Base-by-base conservation (phyloP, 495 filamentous ascomycete genomes). In the Aspergillus nidulans region DNA sequence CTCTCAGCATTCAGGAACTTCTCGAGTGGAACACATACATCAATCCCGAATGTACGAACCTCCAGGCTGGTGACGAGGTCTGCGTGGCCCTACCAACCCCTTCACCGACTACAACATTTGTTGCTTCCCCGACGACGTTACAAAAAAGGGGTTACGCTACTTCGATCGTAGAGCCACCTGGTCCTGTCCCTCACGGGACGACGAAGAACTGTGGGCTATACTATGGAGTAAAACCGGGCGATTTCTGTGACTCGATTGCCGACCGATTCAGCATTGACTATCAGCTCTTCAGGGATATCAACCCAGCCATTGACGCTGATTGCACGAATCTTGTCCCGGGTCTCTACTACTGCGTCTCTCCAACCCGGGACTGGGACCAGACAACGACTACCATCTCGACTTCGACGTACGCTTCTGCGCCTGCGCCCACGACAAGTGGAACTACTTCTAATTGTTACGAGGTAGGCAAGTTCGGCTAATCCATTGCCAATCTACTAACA, bases 261-360 rank as follows among this genome's bases (percentile, higher is more conserved):
- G 20, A 52, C 19, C 18, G 24, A 19, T 52, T 42, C 43, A 49
- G 43, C 24, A 58, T 58, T 13, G 36, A 26, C 7, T 9, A 43
- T n/a, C 21, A 42, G 21, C 34, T 58, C 1, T 58, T 58, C 43
- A 23, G 28, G n/a, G 56, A 44, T 6, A 58, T 58, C 18, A 58
- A 58, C 16, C 56, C 56, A 1, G 49, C 44, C 10, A 42, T 58
- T 10, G 47, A 58, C 13, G 13, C 16, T 3, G 48, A 58, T 3
- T 58, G 56, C 49, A 53, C 56, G 6, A 58, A 58, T 18, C 56
- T 58, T 19, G 25, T 58, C 5, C 44, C 56, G 0, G 56, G 56
- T 1, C 34, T 58, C 1, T 58, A 36, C 28, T 58, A 58, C 18
- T 58, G 56, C 13, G 50, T 53, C n/a, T 26, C 20, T 0, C 56